phyloP scores from a whole-genome alignment of 805 yeast species.

The Kuraishia piskuri region DNA sequence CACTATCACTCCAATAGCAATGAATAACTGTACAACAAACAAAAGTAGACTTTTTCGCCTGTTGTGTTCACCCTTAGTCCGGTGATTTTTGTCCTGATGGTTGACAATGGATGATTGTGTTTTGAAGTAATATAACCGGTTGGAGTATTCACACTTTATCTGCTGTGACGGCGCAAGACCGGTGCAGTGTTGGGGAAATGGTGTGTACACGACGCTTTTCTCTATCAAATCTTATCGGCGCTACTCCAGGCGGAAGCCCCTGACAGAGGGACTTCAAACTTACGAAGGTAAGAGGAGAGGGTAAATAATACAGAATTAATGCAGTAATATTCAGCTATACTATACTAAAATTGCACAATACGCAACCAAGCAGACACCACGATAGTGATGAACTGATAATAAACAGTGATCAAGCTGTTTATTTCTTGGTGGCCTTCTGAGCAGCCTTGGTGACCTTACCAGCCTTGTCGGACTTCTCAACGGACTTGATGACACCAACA shows the following conservation, averaged over 20 bases:
- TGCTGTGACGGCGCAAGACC: background rate
- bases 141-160: background rate
- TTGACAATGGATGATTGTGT: too few relatives aligned
- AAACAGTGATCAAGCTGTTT: slow-evolving; percentile 21
- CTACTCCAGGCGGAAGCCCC: background rate
- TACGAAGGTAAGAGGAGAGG: background rate
- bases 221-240: background rate
- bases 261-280: too few relatives aligned
- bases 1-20: too few relatives aligned
- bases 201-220: background rate
- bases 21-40: too few relatives aligned
- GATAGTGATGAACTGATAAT: slow-evolving; percentile 1
- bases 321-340: background rate
- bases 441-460: slow-evolving; percentile 98
- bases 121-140: background rate
- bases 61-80: too few relatives aligned
- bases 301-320: background rate
- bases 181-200: background rate
- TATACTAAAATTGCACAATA: background rate
- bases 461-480: slow-evolving; percentile 78
- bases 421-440: slow-evolving; percentile 70
- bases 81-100: too few relatives aligned
- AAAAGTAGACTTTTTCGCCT: too few relatives aligned
- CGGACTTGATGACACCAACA: slow-evolving; percentile 97
- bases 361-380: background rate